Conservation (phyloP, 345 rosid species). For the Iberis pinnata region DNA sequence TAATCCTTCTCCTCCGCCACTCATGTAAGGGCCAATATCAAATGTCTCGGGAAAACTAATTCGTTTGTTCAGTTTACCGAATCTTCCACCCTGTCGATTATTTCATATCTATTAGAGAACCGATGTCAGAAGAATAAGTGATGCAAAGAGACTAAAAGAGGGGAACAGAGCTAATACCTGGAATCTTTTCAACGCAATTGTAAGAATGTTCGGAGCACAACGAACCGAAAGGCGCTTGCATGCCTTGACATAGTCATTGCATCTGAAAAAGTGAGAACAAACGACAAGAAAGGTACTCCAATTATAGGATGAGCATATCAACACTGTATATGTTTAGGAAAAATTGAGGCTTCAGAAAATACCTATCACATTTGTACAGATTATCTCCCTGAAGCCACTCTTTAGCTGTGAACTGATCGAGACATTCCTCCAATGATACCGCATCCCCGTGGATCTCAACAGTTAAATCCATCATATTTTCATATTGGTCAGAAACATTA, state of each 20-base stretch:
- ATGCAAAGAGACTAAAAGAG: neutral
- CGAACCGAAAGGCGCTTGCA: slow-evolving; percentile 79
- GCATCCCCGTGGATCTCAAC: slow-evolving; percentile 96
- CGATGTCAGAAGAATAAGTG: neutral
- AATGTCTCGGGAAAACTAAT: slow-evolving; percentile 76
- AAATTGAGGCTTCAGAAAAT: slow-evolving; percentile 1
- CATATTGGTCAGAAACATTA: slow-evolving; percentile 74
- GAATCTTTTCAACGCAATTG: slow-evolving; percentile 88
- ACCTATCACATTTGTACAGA: slow-evolving; percentile 97
- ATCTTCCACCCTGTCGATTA: slow-evolving; percentile 78
- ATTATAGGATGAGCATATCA: neutral
- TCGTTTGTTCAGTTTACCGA: slow-evolving; percentile 94
- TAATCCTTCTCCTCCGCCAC: slow-evolving; percentile 59
- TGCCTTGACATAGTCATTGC: slow-evolving; percentile 91
- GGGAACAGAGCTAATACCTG: slow-evolving; percentile 41
- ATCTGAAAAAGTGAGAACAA: slow-evolving; percentile 32
- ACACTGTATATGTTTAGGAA: neutral
- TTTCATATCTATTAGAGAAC: slow-evolving; percentile 12
- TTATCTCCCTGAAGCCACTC: slow-evolving; percentile 97
- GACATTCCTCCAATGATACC: slow-evolving; percentile 86
- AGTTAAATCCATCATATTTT: slow-evolving; percentile 95
- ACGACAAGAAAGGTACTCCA: neutral
- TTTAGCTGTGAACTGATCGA: slow-evolving; percentile 69
- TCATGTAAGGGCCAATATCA: slow-evolving; percentile 80
- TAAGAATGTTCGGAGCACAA: slow-evolving; percentile 78